Conservation (phyloP, 306 rosid genomes). For the Betula pendula region DNA sequence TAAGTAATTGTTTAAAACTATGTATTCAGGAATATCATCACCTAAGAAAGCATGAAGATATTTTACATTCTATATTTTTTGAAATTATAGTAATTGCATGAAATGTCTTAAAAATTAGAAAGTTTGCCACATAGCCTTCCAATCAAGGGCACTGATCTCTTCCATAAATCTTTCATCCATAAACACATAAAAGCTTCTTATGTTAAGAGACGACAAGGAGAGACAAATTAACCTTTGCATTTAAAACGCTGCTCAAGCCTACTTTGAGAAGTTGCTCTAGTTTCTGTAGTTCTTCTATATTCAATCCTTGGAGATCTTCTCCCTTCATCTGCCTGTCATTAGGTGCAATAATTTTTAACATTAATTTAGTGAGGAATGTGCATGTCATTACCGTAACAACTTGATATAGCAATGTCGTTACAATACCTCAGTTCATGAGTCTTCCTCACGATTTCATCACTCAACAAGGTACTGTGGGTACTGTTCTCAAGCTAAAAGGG, state of each 20-base stretch:
- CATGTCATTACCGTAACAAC: neutral
- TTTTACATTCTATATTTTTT: neutral
- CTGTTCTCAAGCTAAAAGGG: slow-evolving; percentile 22
- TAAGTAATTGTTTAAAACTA: no score
- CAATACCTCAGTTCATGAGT: slow-evolving; percentile 36
- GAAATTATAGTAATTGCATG: neutral
- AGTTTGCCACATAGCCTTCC: slow-evolving; percentile 28
- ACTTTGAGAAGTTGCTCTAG: slow-evolving; percentile 25
- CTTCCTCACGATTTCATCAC: slow-evolving; percentile 26
- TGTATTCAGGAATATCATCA: no score
- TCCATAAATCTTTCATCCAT: slow-evolving; percentile 25
- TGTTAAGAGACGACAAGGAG: neutral
- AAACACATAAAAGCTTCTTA: neutral
- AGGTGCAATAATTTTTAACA: neutral
- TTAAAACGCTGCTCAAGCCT: slow-evolving; percentile 23
- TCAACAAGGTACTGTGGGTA: slow-evolving; percentile 15
- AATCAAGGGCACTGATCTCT: slow-evolving; percentile 25
- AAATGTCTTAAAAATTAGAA: neutral
- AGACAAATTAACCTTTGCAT: slow-evolving; percentile 31
- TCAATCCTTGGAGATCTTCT: slow-evolving; percentile 35
- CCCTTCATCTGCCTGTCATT: slow-evolving; percentile 38
- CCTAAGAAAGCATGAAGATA: no score
- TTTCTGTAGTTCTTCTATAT: slow-evolving; percentile 23
- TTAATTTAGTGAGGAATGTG: slow-evolving; percentile 2
- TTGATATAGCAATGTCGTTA: neutral